A percentile compares a stretch with the other conserved stretches of the same genome.
These are phyloP conservation scores for Xerophyta viscosa DNA, from an alignment of 106 monocot genomes.

Conservation along the genomic window DNA sequence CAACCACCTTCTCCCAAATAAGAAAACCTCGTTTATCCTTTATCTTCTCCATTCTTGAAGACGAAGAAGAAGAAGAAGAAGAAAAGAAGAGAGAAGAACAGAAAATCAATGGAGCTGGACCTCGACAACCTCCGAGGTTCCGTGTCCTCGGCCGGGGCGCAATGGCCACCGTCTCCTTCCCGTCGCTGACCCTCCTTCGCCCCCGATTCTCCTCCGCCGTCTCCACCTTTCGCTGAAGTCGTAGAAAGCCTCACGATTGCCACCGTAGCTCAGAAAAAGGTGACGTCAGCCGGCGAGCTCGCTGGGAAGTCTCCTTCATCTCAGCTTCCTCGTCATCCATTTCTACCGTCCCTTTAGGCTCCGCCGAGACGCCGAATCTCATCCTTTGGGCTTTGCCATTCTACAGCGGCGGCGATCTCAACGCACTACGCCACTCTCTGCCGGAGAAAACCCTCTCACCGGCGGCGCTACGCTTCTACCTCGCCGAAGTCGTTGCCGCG, in stretches of 20 bases:
- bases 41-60: no score
- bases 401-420: slow-evolving; percentile 85
- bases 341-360: slow-evolving; percentile 71
- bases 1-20: no score
- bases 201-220: not conserved
- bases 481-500: slow-evolving; percentile 65
- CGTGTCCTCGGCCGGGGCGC: slow-evolving; percentile 86
- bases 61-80: no score
- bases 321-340: slow-evolving; percentile 49
- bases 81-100: not conserved
- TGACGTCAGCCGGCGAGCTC: slow-evolving; percentile 51
- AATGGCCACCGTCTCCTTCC: slow-evolving; percentile 90
- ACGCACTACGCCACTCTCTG: slow-evolving; percentile 62
- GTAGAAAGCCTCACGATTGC: no score
- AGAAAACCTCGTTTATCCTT: no score
- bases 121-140: slow-evolving; percentile 46
- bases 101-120: slow-evolving; percentile 44
- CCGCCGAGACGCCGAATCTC: slow-evolving; percentile 43
- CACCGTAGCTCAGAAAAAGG: not conserved
- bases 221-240: slow-evolving; percentile 64
- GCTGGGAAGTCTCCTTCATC: slow-evolving; percentile 68
- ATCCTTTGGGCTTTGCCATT: slow-evolving; percentile 80
- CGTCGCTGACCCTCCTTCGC: slow-evolving; percentile 7
- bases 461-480: slow-evolving; percentile 75
- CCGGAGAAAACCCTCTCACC: slow-evolving; percentile 66